Evolutionary conservation across 805 yeast species (phyloP).

Genomic region (Candida easanensis): DNA sequence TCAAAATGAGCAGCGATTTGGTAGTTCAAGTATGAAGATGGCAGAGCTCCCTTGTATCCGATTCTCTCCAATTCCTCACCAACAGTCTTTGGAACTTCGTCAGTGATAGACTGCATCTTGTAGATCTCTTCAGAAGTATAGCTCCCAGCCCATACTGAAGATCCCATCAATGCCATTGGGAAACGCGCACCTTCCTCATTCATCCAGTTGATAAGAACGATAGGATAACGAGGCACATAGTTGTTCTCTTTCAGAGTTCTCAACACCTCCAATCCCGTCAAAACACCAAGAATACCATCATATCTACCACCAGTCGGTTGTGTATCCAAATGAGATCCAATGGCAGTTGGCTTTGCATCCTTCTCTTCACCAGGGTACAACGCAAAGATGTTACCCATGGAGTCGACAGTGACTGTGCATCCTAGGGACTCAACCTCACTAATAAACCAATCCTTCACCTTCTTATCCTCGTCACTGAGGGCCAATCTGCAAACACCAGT

Average conservation of each 20-base stretch:
- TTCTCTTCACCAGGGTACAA: slow-evolving; percentile 54
- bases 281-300: slow-evolving; percentile 70
- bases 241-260: slow-evolving; percentile 61
- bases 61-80: slow-evolving; percentile 54
- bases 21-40: slow-evolving; percentile 45
- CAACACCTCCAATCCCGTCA: slow-evolving; percentile 63
- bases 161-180: slow-evolving; percentile 65
- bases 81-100: slow-evolving; percentile 46
- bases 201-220: slow-evolving; percentile 67
- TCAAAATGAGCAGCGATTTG: slow-evolving; percentile 71
- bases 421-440: slow-evolving; percentile 50
- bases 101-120: slow-evolving; percentile 51
- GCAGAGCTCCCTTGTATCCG: slow-evolving; percentile 55
- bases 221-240: slow-evolving; percentile 60
- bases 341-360: slow-evolving; percentile 53
- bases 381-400: slow-evolving; percentile 69
- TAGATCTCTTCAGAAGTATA: slow-evolving; percentile 47
- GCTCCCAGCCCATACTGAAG: slow-evolving; percentile 64
- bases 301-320: slow-evolving; percentile 79
- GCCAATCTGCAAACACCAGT: slow-evolving; percentile 71
- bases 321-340: slow-evolving; percentile 74
- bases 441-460: slow-evolving; percentile 65
- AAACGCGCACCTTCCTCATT: slow-evolving; percentile 80
- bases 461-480: slow-evolving; percentile 57
- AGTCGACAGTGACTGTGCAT: slow-evolving; percentile 56